phyloP scores from a whole-genome alignment of 306 rosid species.

The Citrullus amarus region DNA sequence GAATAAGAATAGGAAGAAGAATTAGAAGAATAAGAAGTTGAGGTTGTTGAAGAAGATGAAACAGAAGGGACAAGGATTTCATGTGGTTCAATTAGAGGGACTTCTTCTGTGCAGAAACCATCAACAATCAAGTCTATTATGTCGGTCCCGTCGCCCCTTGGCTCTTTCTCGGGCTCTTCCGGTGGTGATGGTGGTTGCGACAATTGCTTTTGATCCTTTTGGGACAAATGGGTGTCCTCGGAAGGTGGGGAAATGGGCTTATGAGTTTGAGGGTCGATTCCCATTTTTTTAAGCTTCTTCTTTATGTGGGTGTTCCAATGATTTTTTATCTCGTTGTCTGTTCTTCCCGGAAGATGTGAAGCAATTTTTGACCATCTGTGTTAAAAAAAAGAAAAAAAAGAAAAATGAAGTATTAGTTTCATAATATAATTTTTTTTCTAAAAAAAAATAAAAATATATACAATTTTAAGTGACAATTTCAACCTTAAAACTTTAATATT shows the following conservation, averaged over 20 bases:
- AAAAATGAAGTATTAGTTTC: neutral
- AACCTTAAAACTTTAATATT: no score
- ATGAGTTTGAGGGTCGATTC: conserved; percentile 6
- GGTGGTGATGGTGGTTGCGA: neutral
- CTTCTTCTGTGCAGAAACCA: conserved; percentile 8
- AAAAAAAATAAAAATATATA: no score
- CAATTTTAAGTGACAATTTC: no score
- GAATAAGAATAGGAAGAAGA: neutral
- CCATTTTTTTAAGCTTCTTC: neutral
- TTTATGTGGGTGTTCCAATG: conserved; percentile 6
- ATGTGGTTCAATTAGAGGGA: neutral
- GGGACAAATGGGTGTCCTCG: neutral
- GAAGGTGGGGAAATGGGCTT: neutral
- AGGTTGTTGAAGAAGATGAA: neutral
- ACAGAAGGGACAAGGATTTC: neutral
- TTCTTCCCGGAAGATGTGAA: conserved; percentile 1
- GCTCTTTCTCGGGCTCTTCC: neutral
- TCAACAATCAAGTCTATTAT: neutral
- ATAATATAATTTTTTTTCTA: no score
- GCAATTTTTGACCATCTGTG: conserved; percentile 10
- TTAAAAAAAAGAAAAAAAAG: neutral
- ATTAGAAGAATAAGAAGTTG: neutral
- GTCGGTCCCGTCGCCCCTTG: neutral
- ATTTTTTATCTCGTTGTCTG: neutral
- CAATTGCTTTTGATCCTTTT: neutral